These are phyloP conservation scores for Jaltomata sinuosa DNA, from an alignment of 257 asterid species.

Conservation along the genomic window DNA sequence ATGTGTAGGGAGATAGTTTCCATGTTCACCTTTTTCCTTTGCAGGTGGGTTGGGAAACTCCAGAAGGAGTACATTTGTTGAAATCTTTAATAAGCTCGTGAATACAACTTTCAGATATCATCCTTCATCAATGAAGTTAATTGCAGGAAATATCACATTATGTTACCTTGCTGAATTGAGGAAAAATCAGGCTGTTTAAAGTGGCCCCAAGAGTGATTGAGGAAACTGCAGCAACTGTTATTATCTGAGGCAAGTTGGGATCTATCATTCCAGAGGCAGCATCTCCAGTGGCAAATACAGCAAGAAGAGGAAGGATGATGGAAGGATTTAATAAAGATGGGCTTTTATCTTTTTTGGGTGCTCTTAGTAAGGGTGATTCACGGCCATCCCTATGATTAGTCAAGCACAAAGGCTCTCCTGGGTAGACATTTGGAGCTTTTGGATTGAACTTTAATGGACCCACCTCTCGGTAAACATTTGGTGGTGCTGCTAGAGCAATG, in stretches of 20 bases:
- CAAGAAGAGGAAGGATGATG: conserved; percentile 53
- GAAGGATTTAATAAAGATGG: conserved; percentile 56
- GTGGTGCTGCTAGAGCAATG: conserved; percentile 79
- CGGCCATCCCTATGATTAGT: conserved; percentile 84
- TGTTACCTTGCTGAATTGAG: conserved; percentile 59
- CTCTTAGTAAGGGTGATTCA: conserved; percentile 70
- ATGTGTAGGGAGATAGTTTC: background rate
- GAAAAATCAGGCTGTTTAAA: conserved; percentile 51
- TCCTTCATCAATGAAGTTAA: background rate
- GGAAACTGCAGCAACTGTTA: conserved; percentile 61
- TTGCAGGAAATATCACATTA: background rate
- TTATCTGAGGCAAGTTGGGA: conserved; percentile 78
- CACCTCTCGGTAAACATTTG: conserved; percentile 47
- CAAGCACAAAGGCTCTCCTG: conserved; percentile 90
- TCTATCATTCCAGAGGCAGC: conserved; percentile 85
- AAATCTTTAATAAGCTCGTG: background rate
- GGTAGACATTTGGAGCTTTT: conserved; percentile 63
- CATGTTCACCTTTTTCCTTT: background rate
- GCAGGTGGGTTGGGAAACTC: background rate
- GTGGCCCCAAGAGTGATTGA: conserved; percentile 70
- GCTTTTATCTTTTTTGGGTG: conserved; percentile 55
- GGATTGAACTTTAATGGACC: conserved; percentile 86
- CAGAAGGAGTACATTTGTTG: background rate
- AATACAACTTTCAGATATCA: background rate
- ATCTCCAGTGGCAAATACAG: conserved; percentile 74